Evolutionary conservation across 192 early-diverging fungal species (phyloP).

Genomic region (Entophlyctis helioformis): DNA sequence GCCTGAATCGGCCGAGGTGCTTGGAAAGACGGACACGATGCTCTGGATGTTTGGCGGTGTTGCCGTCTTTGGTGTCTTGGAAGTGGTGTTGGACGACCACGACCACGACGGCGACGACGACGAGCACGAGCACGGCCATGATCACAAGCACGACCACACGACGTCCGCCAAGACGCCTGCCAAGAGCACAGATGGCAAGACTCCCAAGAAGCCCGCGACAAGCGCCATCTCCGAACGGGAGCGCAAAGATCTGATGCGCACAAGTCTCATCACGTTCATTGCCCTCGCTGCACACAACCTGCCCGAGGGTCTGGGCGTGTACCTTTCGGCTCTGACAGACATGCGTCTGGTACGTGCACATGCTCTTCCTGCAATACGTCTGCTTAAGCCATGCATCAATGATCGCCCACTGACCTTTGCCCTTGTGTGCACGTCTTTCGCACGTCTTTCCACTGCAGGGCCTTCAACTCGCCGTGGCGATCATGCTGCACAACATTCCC

Average conservation of each 20-base stretch:
- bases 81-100: constrained; percentile 18
- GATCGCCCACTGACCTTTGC: too few relatives aligned
- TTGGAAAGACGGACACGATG: constrained; percentile 27
- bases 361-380: too few relatives aligned
- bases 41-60: constrained; percentile 38
- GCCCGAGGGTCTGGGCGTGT: constrained; percentile 39
- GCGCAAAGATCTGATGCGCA: constrained; percentile 21
- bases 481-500: constrained; percentile 38
- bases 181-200: constrained; percentile 2
- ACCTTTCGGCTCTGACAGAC: constrained; percentile 30
- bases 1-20: constrained; percentile 25
- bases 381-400: too few relatives aligned
- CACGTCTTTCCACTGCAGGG: too few relatives aligned
- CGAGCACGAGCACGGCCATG: constrained; percentile 6
- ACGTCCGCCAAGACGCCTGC: constrained; percentile 1
- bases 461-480: constrained; percentile 33
- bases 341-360: too few relatives aligned
- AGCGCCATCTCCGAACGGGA: constrained; percentile 12
- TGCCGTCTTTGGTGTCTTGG: constrained; percentile 25
- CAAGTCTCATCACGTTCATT: constrained; percentile 33
- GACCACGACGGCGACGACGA: constrained; percentile 18
- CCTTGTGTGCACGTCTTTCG: too few relatives aligned
- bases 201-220: background rate
- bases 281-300: constrained; percentile 38
- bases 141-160: constrained; percentile 3